Conservation (phyloP, 1,284 basidiomycete genomes). For the Ganoderma multipileum region DNA sequence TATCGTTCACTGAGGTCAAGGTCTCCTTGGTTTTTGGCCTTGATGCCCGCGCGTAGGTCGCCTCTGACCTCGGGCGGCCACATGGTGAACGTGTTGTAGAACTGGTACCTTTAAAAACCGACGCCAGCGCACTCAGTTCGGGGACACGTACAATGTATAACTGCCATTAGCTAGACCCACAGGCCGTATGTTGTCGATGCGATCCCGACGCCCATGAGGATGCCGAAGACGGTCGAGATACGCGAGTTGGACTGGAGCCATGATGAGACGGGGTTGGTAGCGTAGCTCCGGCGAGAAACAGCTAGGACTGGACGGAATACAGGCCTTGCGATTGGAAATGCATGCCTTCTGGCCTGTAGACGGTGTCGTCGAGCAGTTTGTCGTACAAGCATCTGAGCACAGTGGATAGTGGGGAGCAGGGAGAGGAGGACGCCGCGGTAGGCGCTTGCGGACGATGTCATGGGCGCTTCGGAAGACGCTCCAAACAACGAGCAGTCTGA, state of each 20-base stretch:
- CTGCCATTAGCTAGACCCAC: conserved; percentile 45
- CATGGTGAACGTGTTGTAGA: conserved; percentile 66
- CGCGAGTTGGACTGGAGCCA: conserved; percentile 34
- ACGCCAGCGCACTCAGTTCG: neutral
- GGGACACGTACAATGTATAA: neutral
- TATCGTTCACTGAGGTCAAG: conserved; percentile 59
- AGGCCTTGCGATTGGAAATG: neutral
- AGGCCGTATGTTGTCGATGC: conserved; percentile 60
- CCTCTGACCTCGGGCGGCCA: conserved; percentile 70
- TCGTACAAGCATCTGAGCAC: neutral
- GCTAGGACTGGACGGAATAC: neutral
- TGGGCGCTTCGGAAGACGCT: too few relatives aligned
- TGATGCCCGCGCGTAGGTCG: conserved; percentile 70
- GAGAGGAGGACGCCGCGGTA: too few relatives aligned
- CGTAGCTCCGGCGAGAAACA: neutral
- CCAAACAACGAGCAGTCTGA: too few relatives aligned
- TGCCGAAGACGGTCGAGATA: conserved; percentile 55
- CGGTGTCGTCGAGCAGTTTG: neutral
- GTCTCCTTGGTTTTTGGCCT: conserved; percentile 68
- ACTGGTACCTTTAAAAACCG: conserved; percentile 56
- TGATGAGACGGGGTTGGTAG: conserved; percentile 11
- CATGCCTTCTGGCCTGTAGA: neutral
- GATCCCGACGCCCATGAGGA: conserved; percentile 54
- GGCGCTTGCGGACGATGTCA: too few relatives aligned
- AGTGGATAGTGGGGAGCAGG: neutral